These are phyloP conservation scores for Avena insularis DNA, from an alignment of 176 grass and related monocot genomes.

Conservation along the genomic window DNA sequence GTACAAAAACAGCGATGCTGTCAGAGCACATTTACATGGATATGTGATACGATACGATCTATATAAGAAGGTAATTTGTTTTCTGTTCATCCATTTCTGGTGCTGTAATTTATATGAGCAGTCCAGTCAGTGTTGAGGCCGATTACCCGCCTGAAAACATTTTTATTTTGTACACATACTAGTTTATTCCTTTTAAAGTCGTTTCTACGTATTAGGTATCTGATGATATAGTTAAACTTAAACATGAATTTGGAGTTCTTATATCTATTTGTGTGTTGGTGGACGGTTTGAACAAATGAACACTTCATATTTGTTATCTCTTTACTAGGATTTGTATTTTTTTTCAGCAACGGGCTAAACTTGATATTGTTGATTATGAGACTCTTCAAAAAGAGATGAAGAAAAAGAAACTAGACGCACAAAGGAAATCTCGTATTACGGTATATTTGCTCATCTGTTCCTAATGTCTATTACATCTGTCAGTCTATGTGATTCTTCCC, in stretches of 20 bases:
- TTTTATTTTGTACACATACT: conserved; percentile 13
- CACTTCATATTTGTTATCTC: not conserved
- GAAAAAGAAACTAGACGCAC: conserved; percentile 68
- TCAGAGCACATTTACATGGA: conserved; percentile 80
- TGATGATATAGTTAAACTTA: not conserved
- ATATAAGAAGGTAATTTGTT: conserved; percentile 81
- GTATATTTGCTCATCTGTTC: conserved; percentile 51
- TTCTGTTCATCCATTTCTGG: conserved; percentile 7
- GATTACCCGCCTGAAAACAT: not conserved
- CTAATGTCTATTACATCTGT: conserved; percentile 10
- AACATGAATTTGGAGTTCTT: not conserved
- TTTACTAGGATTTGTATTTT: conserved; percentile 44
- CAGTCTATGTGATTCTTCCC: conserved; percentile 13
- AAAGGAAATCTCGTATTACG: conserved; percentile 75
- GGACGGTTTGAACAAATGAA: conserved; percentile 4
- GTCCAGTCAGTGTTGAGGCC: conserved; percentile 1
- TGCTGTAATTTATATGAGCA: conserved; percentile 1
- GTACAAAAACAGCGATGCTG: conserved; percentile 69
- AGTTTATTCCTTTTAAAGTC: conserved; percentile 18
- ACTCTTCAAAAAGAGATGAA: conserved; percentile 54
- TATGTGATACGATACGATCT: conserved; percentile 70
- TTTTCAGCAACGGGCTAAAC: conserved; percentile 62
- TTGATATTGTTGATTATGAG: conserved; percentile 63
- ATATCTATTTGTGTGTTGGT: not conserved
- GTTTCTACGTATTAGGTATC: conserved; percentile 2